phyloP scores from a whole-genome alignment of 2,329 filamentous ascomycete species.

The Coniochaeta sp. region DNA sequence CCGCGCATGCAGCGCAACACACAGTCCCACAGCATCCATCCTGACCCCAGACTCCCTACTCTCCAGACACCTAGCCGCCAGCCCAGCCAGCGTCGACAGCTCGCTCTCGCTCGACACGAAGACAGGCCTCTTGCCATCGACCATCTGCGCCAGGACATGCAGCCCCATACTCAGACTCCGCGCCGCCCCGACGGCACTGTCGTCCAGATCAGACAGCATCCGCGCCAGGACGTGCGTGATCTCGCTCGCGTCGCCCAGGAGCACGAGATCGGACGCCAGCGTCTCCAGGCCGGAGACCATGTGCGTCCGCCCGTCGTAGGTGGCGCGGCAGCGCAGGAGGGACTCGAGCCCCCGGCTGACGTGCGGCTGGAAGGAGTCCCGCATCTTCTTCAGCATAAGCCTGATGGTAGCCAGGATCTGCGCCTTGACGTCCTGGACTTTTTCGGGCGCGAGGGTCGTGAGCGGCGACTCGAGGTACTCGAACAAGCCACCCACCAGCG shows the following conservation, averaged over 20 bases:
- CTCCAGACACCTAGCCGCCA: slow-evolving; percentile 51
- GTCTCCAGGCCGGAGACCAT: slow-evolving; percentile 69
- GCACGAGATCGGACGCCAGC: slow-evolving; percentile 63
- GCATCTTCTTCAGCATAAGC: slow-evolving; percentile 61
- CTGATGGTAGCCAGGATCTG: slow-evolving; percentile 70
- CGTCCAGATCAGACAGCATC: slow-evolving; percentile 36
- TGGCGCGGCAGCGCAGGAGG: slow-evolving; percentile 55
- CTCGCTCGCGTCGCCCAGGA: slow-evolving; percentile 55
- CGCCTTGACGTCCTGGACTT: slow-evolving; percentile 63
- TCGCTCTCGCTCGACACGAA: slow-evolving; percentile 45
- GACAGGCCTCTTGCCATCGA: slow-evolving; percentile 35
- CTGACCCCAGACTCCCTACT: slow-evolving; percentile 54
- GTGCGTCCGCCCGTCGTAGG: slow-evolving; percentile 61
- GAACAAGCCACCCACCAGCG: slow-evolving; percentile 60
- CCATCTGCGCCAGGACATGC: slow-evolving; percentile 52
- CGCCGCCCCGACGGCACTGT: slow-evolving; percentile 32
- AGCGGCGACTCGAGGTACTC: slow-evolving; percentile 62
- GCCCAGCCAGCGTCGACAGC: slow-evolving; percentile 38
- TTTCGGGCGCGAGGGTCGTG: slow-evolving; percentile 48
- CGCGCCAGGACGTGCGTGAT: slow-evolving; percentile 47
- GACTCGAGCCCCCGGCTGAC: slow-evolving; percentile 61
- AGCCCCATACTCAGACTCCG: slow-evolving; percentile 51
- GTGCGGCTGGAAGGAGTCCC: slow-evolving; percentile 58
- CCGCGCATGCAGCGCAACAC: slow-evolving; percentile 59
- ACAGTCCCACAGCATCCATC: slow-evolving; percentile 75